phyloP scores from a whole-genome alignment of 208 protist genomes.

The Trypanosoma cruzi region DNA sequence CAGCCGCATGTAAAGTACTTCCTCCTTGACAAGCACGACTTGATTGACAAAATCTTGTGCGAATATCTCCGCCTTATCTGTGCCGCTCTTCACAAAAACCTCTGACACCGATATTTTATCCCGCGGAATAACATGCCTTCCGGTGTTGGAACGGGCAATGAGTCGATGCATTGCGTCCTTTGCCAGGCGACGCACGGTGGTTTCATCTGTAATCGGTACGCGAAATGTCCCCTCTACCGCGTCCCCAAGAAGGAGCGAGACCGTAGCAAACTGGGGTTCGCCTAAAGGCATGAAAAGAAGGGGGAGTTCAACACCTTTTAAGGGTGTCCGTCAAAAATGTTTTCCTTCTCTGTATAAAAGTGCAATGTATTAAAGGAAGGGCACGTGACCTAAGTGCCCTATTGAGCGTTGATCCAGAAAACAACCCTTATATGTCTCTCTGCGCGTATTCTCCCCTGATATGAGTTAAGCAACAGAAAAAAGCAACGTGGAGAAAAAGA shows the following conservation, averaged over 20 bases:
- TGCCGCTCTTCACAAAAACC: constrained; percentile 64
- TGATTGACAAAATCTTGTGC: constrained; percentile 66
- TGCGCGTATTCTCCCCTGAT: too few relatives aligned
- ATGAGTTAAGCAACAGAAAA: too few relatives aligned
- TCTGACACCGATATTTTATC: constrained; percentile 57
- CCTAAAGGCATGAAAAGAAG: constrained; percentile 5
- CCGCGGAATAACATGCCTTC: constrained; percentile 19
- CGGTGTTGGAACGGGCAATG: constrained; percentile 41
- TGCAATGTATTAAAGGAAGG: too few relatives aligned
- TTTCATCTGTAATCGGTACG: constrained; percentile 65
- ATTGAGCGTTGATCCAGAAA: too few relatives aligned
- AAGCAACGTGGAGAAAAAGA: too few relatives aligned
- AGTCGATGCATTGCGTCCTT: constrained; percentile 86
- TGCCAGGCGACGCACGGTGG: constrained; percentile 74
- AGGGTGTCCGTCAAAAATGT: neutral
- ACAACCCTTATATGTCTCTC: too few relatives aligned
- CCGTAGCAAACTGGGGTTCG: constrained; percentile 79
- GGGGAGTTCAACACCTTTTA: neutral
- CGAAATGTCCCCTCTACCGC: constrained; percentile 51
- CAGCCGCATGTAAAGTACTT: constrained; percentile 75
- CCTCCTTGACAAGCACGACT: constrained; percentile 53
- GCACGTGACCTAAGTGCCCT: too few relatives aligned
- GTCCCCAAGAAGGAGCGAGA: constrained; percentile 56
- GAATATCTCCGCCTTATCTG: constrained; percentile 75
- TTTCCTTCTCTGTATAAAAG: too few relatives aligned